These are phyloP conservation scores for Miscanthus sacchariflorus DNA, from an alignment of 202 grass and related monocot genomes.

Conservation along the genomic window DNA sequence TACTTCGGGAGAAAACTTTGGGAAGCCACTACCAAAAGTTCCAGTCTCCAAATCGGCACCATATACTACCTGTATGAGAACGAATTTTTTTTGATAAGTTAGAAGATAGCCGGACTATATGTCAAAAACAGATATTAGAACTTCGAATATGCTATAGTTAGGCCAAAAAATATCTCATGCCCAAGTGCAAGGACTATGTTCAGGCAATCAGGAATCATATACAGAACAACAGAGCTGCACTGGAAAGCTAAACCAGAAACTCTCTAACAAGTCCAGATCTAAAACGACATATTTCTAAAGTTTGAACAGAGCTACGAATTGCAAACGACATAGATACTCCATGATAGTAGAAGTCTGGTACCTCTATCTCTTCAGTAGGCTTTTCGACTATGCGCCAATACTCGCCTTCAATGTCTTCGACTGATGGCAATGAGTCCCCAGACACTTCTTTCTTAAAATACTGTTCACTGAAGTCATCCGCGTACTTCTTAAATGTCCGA, in stretches of 20 bases:
- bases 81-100: conserved; percentile 14
- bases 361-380: conserved; percentile 93
- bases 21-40: conserved; percentile 81
- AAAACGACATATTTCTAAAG: conserved; percentile 28
- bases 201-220: conserved; percentile 19
- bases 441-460: conserved; percentile 64
- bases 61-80: conserved; percentile 72
- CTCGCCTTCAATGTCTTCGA: conserved; percentile 93
- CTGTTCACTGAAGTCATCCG: conserved; percentile 79
- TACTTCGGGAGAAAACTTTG: conserved; percentile 61
- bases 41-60: conserved; percentile 90
- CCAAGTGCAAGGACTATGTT: conserved; percentile 19
- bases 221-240: background rate
- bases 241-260: conserved; percentile 29
- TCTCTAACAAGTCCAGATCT: background rate
- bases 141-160: background rate
- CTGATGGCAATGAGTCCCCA: conserved; percentile 55
- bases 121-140: background rate
- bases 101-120: background rate
- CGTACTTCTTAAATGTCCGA: conserved; percentile 80
- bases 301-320: conserved; percentile 3
- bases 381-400: conserved; percentile 98
- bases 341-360: conserved; percentile 37
- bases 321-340: background rate
- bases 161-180: background rate